Base-by-base conservation (phyloP, 2,329 filamentous ascomycete species). In the Akanthomyces dipterigenus region DNA sequence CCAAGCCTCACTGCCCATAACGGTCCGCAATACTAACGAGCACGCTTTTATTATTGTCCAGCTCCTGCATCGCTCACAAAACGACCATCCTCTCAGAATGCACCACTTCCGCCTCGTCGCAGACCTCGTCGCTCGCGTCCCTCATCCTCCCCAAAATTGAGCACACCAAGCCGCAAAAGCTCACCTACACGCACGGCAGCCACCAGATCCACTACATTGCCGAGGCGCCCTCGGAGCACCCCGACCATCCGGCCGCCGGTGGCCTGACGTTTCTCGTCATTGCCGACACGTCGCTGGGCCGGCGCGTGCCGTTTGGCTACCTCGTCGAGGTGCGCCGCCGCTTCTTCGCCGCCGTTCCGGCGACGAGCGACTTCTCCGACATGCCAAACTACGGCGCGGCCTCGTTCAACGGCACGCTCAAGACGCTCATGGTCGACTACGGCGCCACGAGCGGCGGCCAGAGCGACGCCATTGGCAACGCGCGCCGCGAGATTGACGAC, bases 121-220 rank as follows among this genome's bases (percentile, higher is more conserved):
- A 91, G 67, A 90, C 91, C 62, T 92, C 91, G 5, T 92, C 89
- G 14, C 89, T 98, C 69, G 91, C 93, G 67, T 95, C 92, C 49
- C 82, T 97, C 69, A 92, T 99, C 78, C 91, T 99, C 49, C 95
- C 96, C 62, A 96, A 96, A 75, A 96, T 99, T 80, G 82, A 83
- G 61, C 95, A 99, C 78, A 77, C 81, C 65, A 79, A 82, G 34
- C 82, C 92, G 1, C 87, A 96, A 71, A 97, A 97, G 77, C 85
- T 96, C 66, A 98, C 93, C 60, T 97, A 96, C 79, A 96, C 91
- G 45, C 92, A 97, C 76, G 90, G 92, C 77, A 81, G 88, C 63
- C 88, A 96, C 75, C 91, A 95, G 80, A 95, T 98, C 75, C 93
- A 99, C 82, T 97, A 96, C 81, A 89, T 98, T 71, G 85, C 93